Evolutionary conservation across 352 stramenopile species (phyloP), one percentile per base, ranked within the genome.

Genomic region (Peronospora tabacina): DNA sequence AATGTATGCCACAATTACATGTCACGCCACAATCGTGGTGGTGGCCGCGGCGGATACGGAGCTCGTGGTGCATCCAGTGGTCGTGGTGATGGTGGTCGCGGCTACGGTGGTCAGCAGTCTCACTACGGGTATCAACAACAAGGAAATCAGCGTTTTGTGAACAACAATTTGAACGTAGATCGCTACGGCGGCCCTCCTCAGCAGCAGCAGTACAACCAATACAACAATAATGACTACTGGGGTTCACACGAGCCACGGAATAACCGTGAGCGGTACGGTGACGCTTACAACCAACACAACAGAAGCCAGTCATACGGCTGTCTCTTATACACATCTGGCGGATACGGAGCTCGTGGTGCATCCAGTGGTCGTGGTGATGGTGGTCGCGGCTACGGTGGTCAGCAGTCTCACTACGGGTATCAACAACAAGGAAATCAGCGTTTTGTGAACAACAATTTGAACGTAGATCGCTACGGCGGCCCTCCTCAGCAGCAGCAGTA

Each of bases 201-300:
- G 13, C 60, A 66, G 16, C 71, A 73, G 30, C 62, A 89, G 53
- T 85, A 85, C 58, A 87, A 82, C 50, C 78, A 89, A 63, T 89
- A 89, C 50, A 49, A 86, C 55, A 73, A 75, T 6, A 67, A 79
- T 30, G 78, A 75, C n/a, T 72, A 89, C 51, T 89, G 78, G 78
- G 78, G 78, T 6, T 89, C 78, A 20, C 75, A 87, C 44, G 78
- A 89, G 37, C 78, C 78, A 13, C 71, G 78, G 43, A 87, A 85
- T 75, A 89, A 89, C 54, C 77, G 64, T 19, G 77, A 72, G 1
- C 61, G 78, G 42, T 86, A 84, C 50, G 54, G 57, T 13, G 53
- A 80, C 20, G 59, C 52, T 0, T 33, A 56, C 39, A 56, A 55
- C 34, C 61, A 70, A 20, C 30, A 55, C 39, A 59, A 53, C 8